A percentile compares a stretch with the other conserved stretches of the same genome.
Conservation (phyloP, 352 stramenopile genomes). For the Phytophthora nicotianae region DNA sequence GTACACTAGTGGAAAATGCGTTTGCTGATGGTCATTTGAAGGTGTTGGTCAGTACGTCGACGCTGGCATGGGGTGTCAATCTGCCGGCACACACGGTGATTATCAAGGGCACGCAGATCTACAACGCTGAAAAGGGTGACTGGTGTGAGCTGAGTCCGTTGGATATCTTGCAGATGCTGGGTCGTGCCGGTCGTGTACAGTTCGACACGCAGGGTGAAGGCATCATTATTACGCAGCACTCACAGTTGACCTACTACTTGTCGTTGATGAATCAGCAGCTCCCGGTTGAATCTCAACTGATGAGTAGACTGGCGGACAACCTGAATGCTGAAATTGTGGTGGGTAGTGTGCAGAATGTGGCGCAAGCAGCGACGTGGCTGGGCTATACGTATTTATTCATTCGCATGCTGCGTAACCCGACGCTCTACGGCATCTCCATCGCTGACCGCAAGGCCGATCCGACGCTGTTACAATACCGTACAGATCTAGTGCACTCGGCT, state of each 20-base stretch:
- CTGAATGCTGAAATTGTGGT: slow-evolving; percentile 99
- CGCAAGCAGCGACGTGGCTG: slow-evolving; percentile 97
- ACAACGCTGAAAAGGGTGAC: slow-evolving; percentile 97
- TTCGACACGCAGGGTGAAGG: slow-evolving; percentile 98
- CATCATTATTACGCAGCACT: slow-evolving; percentile 99
- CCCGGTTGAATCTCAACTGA: slow-evolving; percentile 98
- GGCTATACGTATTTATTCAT: slow-evolving; percentile 99
- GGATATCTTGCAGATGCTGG: slow-evolving; percentile 99
- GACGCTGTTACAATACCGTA: slow-evolving; percentile 93
- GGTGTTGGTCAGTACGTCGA: slow-evolving; percentile 98
- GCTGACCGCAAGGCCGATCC: slow-evolving; percentile 91
- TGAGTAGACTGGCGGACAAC: slow-evolving; percentile 96
- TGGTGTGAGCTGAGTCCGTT: slow-evolving; percentile 98
- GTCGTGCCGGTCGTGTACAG: slow-evolving; percentile 97
- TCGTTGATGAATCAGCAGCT: slow-evolving; percentile 99
- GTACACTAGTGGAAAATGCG: slow-evolving; percentile 98
- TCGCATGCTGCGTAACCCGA: slow-evolving; percentile 98
- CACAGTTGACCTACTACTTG: slow-evolving; percentile 99
- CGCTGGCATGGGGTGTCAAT: slow-evolving; percentile 99
- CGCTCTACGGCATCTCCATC: slow-evolving; percentile 94
- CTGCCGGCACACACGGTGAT: slow-evolving; percentile 99
- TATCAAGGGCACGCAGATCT: slow-evolving; percentile 99
- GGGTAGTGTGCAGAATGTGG: slow-evolving; percentile 95
- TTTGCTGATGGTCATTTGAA: slow-evolving; percentile 97
- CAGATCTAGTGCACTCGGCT: slow-evolving; percentile 97